Percentiles rank a stretch among this genome's conserved stretches.
Conservation (phyloP, 1,284 basidiomycete species). For the Schizophyllum commune region DNA sequence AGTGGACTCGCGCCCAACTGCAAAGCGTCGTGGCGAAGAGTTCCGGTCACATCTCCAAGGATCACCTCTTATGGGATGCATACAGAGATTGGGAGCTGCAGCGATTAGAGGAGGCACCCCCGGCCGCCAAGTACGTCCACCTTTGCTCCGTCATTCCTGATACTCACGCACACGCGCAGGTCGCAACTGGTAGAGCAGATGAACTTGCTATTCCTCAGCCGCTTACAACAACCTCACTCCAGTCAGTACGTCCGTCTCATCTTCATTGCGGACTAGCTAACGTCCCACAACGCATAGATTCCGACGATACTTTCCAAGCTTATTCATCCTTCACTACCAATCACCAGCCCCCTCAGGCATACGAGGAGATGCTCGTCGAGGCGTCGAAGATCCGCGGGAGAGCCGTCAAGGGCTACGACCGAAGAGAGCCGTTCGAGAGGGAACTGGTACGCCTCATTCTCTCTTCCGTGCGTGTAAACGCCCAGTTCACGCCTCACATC, state of each 20-base stretch:
- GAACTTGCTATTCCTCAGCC: slow-evolving; percentile 43
- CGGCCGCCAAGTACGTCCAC: slow-evolving; percentile 38
- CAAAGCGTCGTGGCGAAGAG: slow-evolving; percentile 51
- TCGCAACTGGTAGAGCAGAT: slow-evolving; percentile 33
- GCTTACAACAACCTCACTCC: slow-evolving; percentile 63
- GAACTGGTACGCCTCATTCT: slow-evolving; percentile 38
- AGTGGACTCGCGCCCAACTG: slow-evolving; percentile 55
- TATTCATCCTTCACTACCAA: slow-evolving; percentile 86
- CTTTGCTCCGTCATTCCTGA: not conserved
- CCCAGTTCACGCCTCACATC: slow-evolving; percentile 1
- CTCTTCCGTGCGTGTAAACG: slow-evolving; percentile 1
- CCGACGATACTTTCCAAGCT: slow-evolving; percentile 72
- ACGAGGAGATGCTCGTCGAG: slow-evolving; percentile 67
- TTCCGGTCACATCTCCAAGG: slow-evolving; percentile 53
- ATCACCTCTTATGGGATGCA: slow-evolving; percentile 64
- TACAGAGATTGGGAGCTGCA: slow-evolving; percentile 73
- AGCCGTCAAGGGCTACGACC: slow-evolving; percentile 53
- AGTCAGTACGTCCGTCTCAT: slow-evolving; percentile 32
- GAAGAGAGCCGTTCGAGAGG: slow-evolving; percentile 53
- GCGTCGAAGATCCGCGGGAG: slow-evolving; percentile 65
- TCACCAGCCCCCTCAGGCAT: slow-evolving; percentile 63
- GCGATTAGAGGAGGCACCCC: slow-evolving; percentile 38
- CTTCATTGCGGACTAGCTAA: not conserved
- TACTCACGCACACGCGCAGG: slow-evolving; percentile 18
- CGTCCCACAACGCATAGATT: slow-evolving; percentile 30